phyloP scores from a whole-genome alignment of 225 moss, liverwort and hornwort species.

The Straminergon stramineum region DNA sequence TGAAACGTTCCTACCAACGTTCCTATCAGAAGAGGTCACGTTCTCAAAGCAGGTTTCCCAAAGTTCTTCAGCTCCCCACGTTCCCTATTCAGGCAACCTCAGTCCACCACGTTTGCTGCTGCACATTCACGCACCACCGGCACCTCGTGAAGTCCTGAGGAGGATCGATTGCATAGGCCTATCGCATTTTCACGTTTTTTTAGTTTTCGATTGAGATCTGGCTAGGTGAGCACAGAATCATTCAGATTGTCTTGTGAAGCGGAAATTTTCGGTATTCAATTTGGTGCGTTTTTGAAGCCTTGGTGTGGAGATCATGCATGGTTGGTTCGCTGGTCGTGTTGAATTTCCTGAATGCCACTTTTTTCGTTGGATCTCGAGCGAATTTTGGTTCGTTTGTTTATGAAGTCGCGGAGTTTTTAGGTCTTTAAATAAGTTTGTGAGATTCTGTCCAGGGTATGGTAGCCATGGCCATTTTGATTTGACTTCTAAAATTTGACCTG shows the following conservation, averaged over 20 bases:
- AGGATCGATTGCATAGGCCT: background rate
- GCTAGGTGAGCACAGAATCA: background rate
- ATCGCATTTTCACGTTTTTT: background rate
- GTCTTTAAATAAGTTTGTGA: background rate
- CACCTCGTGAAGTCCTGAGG: background rate
- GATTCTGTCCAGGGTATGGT: background rate
- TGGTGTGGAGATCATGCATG: background rate
- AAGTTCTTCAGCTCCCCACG: background rate
- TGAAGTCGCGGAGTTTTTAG: background rate
- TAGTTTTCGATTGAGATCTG: background rate
- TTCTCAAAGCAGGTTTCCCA: background rate
- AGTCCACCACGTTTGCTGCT: background rate
- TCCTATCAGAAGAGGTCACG: background rate
- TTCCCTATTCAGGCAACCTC: background rate
- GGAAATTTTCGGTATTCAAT: background rate
- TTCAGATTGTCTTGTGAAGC: background rate
- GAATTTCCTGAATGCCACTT: background rate
- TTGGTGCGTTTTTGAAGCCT: background rate
- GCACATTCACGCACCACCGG: background rate
- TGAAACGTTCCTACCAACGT: too few relatives aligned
- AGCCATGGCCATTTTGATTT: background rate
- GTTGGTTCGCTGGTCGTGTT: background rate
- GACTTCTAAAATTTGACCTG: background rate
- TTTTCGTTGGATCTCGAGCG: background rate
- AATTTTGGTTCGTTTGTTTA: background rate